These are phyloP conservation scores for Spizellomyces punctatus DNA, from an alignment of 192 early-diverging fungal species.

Conservation along the genomic window DNA sequence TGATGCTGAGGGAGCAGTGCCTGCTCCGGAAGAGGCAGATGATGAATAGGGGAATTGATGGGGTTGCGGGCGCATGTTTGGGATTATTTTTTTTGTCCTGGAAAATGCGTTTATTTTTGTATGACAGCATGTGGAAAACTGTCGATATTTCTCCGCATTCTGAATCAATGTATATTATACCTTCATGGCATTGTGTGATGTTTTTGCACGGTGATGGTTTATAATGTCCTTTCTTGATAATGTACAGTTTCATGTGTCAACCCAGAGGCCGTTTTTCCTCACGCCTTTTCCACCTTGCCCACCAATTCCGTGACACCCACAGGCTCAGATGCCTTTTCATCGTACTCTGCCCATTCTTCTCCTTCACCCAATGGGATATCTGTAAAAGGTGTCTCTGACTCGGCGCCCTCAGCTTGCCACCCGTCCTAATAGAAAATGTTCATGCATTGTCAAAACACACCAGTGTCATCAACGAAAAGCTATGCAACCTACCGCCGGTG, in stretches of 20 bases:
- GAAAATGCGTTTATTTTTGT: too few relatives aligned
- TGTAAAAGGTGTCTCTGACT: slow-evolving; percentile 71
- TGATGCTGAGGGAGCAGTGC: slow-evolving; percentile 17
- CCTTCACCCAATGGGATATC: slow-evolving; percentile 80
- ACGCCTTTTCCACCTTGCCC: not conserved
- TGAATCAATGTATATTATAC: too few relatives aligned
- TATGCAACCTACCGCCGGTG: slow-evolving; percentile 51
- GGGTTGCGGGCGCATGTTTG: too few relatives aligned
- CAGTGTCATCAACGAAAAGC: not conserved
- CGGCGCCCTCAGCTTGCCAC: slow-evolving; percentile 64
- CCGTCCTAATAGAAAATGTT: slow-evolving; percentile 20
- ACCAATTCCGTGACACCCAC: slow-evolving; percentile 66
- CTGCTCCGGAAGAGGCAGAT: not conserved
- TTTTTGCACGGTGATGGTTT: too few relatives aligned
- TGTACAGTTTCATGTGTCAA: too few relatives aligned
- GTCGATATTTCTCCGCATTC: too few relatives aligned
- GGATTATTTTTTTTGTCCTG: too few relatives aligned
- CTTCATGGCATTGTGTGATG: too few relatives aligned
- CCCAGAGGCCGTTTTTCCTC: too few relatives aligned
- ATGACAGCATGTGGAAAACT: too few relatives aligned
- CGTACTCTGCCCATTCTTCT: slow-evolving; percentile 87
- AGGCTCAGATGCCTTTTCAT: slow-evolving; percentile 73
- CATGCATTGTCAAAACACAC: slow-evolving; percentile 42
- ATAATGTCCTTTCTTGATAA: too few relatives aligned
- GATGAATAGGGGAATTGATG: not conserved